Conservation (phyloP, 2,329 filamentous ascomycete genomes). For the Fusarium algeriense region DNA sequence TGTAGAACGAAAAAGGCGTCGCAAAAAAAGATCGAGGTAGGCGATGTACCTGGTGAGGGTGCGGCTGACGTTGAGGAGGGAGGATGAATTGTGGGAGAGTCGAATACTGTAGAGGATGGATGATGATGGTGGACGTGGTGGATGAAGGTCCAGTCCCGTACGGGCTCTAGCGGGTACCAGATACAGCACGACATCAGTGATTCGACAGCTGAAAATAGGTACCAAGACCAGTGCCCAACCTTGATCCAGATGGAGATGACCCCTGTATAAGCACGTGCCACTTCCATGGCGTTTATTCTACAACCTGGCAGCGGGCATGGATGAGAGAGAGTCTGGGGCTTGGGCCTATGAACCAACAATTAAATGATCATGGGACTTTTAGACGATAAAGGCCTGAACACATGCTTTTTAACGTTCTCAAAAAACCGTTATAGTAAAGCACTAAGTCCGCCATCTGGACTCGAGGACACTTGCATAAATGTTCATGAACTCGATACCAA, state of each 20-base stretch:
- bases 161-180: constrained; percentile 10
- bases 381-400: neutral
- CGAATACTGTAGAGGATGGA: constrained; percentile 17
- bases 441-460: neutral
- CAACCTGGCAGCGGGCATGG: constrained; percentile 12
- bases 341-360: neutral
- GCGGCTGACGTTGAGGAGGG: constrained; percentile 26
- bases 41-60: constrained; percentile 24
- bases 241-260: constrained; percentile 29
- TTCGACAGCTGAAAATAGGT: constrained; percentile 22
- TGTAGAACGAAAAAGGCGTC: constrained; percentile 5
- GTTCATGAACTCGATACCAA: neutral
- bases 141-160: neutral
- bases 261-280: constrained; percentile 48
- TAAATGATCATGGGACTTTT: neutral
- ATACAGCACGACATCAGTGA: constrained; percentile 29
- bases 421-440: neutral
- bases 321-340: neutral
- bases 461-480: neutral
- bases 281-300: constrained; percentile 21
- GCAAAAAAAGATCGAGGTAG: constrained; percentile 8
- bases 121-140: constrained; percentile 20
- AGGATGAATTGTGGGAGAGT: constrained; percentile 22
- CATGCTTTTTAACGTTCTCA: neutral
- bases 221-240: constrained; percentile 19